Evolutionary conservation across 331 rosid species (phyloP), one percentile per base, ranked within the genome.

Genomic region (Rhamnella rubrinervis): DNA sequence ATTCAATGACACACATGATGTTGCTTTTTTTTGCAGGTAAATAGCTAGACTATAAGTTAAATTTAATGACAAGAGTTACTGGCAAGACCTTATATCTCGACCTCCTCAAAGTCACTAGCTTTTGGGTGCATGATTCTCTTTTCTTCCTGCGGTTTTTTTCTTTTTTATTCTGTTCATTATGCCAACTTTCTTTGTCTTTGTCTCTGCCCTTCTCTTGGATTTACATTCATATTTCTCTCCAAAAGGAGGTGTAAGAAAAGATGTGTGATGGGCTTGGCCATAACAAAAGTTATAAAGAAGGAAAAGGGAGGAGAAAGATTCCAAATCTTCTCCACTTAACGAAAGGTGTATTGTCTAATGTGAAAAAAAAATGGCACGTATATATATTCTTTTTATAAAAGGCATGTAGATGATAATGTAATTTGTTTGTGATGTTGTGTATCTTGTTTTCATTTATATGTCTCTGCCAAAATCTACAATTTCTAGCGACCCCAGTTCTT

Each of bases 31-130:
- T 63, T 16, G 52, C 12, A 4, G 74, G 87, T 85, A 88, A 90
- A 88, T 81, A 88, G 85, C 80, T 88, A 70, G 81, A 58, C 41
- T 2, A 28, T 23, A 20, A 31, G 68, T 56, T 53, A 9, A 3
- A 58, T 35, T 58, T 76, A 53, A 18, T 44, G 52, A 65, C 46
- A 59, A 59, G 71, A 66, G 69, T 57, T 35, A 40, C 56, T 57
- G 77, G 80, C 74, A 67, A 57, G 41, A 37, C 75, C 47, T 66
- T 50, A 69, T 63, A 20, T 65, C 80, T 75, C 64, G 58, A 68
- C 21, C 56, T 70, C n/a, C 73, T 62, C 64, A 66, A 31, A 25
- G 65, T 63, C 60, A 53, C 46, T 71, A 81, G 77, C 79, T 72
- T 84, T 63, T 51, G 64, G 69, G 1, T 78, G 73, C 63, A 71